Evolutionary conservation across 2,329 filamentous ascomycete genomes (phyloP), one percentile per base, ranked within the genome.

Genomic region (Calycina herbarum): DNA sequence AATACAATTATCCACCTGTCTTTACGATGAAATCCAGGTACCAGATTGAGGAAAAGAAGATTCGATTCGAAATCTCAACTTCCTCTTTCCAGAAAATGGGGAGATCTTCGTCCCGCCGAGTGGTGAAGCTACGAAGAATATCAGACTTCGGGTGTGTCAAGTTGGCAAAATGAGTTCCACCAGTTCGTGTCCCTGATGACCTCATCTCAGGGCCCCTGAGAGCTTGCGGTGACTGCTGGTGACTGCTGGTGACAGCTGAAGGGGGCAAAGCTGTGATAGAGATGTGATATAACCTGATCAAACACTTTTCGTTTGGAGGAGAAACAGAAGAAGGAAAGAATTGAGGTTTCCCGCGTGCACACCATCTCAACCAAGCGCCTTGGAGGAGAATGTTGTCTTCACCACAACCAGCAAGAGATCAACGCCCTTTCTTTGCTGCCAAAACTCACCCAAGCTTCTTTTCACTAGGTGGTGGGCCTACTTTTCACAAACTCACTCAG

Each of bases 71-170:
- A 5, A n/a, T n/a, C 5, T n/a, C 7, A 48, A 29, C 27, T 4
- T 29, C 27, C 4, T 24, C 5, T 11, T 31, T n/a, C 27, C 17
- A 58, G 57, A 35, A 35, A 20, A 17, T n/a, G 56, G 57, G 29
- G 57, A 58, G 35, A 38, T 58, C 5, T 38, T 58, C 57, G 10
- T 33, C 29, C 15, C 56, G 35, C 13, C 5, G 20, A 11, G 17
- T 10, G 45, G 17, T 13, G 20, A 15, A 40, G 31, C 17, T 5
- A 17, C 57, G 29, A 59, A n/a, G 57, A 29, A 60, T 40, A 42
- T 60, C 58, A 60, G 35, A 60, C 58, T 24, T 29, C 58, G n/a
- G n/a, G 10, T 60, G 58, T 60, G n/a, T 27, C 58, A 60, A 20
- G 24, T 51, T 24, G n/a, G n/a, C 5, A 8, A 42, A 13, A 31